Conservation (phyloP, 2,329 filamentous ascomycete species). For the Geosmithia flava region DNA sequence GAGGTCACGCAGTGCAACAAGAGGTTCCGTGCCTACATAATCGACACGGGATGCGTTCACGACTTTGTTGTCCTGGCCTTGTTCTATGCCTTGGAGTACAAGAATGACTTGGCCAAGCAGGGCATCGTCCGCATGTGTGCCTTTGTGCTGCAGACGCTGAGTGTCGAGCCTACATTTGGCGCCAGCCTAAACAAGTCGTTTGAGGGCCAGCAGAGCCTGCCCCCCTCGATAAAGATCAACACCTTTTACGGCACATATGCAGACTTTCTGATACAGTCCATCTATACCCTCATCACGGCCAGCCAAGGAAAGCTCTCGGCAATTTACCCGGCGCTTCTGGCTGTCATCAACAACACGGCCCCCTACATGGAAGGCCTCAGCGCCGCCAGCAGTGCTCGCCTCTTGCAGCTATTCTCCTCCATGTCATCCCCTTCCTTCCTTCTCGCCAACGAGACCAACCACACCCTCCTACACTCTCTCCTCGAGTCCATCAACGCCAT, state of each 20-base stretch:
- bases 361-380: constrained; percentile 72
- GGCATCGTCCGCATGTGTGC: constrained; percentile 93
- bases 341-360: constrained; percentile 87
- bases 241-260: constrained; percentile 85
- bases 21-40: constrained; percentile 89
- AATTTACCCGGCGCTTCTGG: constrained; percentile 82
- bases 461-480: constrained; percentile 65
- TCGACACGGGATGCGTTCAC: constrained; percentile 85
- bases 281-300: constrained; percentile 81
- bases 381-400: constrained; percentile 60
- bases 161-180: constrained; percentile 84
- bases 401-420: constrained; percentile 78
- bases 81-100: constrained; percentile 88
- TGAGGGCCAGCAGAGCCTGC: constrained; percentile 77
- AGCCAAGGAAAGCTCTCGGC: constrained; percentile 84
- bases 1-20: constrained; percentile 97
- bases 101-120: constrained; percentile 74
- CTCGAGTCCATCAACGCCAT: constrained; percentile 84
- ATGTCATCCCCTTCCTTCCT: constrained; percentile 93
- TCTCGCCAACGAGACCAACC: constrained; percentile 84
- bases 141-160: constrained; percentile 91
- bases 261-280: constrained; percentile 90
- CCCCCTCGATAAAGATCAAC: constrained; percentile 64
- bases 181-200: constrained; percentile 83
- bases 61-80: constrained; percentile 85